These are phyloP conservation scores for Gentiana macrophylla DNA, from an alignment of 257 asterid genomes.

Conservation along the genomic window DNA sequence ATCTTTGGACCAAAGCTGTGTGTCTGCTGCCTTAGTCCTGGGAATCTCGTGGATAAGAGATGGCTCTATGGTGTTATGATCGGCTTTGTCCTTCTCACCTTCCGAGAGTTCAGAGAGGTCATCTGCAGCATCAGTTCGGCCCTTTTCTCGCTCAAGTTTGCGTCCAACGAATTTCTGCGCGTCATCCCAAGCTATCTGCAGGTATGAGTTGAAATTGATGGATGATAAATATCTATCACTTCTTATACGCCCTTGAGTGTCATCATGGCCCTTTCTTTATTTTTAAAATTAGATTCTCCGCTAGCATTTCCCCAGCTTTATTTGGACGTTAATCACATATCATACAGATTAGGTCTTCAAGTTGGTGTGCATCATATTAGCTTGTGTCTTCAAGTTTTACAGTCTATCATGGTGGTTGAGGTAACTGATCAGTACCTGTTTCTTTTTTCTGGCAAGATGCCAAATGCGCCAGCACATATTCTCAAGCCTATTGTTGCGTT, in stretches of 20 bases:
- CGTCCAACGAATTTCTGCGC: conserved; percentile 35
- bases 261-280: no score
- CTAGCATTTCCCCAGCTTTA: no score
- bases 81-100: conserved; percentile 52
- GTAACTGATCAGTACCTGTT: conserved; percentile 28
- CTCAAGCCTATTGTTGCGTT: conserved; percentile 57
- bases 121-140: conserved; percentile 41
- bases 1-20: conserved; percentile 36
- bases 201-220: background rate
- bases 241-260: no score
- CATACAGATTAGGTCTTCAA: no score
- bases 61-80: conserved; percentile 15
- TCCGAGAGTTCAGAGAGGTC: conserved; percentile 67
- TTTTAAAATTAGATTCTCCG: no score
- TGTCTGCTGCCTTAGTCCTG: conserved; percentile 30
- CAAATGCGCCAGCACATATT: conserved; percentile 80
- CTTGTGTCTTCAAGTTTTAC: no score
- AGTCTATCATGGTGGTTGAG: no score
- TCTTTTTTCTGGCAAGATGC: conserved; percentile 68
- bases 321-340: no score
- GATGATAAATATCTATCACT: no score
- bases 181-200: conserved; percentile 61
- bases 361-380: no score
- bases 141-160: conserved; percentile 36
- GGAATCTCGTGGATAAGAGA: conserved; percentile 18